phyloP scores from a whole-genome alignment of 2,329 filamentous ascomycete species.

The Pestalotiopsis fici region DNA sequence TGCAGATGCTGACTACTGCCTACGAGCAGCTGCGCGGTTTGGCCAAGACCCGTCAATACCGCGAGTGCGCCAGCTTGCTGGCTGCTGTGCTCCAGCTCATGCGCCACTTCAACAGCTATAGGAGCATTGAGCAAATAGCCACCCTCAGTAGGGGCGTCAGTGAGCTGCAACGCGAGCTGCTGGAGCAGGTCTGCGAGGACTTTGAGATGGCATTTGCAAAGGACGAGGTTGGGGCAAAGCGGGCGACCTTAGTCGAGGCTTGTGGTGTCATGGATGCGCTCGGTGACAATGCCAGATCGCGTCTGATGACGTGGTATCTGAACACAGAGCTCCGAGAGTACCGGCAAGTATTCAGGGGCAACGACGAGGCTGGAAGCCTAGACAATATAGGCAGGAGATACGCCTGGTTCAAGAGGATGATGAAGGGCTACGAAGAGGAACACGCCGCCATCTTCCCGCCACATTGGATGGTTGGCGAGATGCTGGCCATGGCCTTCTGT shows the following conservation, averaged over 20 bases:
- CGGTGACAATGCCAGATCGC: constrained; percentile 79
- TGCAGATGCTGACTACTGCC: constrained; percentile 99
- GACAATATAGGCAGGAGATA: constrained; percentile 96
- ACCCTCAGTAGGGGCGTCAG: constrained; percentile 89
- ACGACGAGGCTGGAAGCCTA: constrained; percentile 91
- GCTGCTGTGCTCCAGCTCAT: constrained; percentile 97
- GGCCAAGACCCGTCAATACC: constrained; percentile 84
- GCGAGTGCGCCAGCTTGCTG: constrained; percentile 89
- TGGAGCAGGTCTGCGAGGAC: constrained; percentile 98
- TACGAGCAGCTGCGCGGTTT: constrained; percentile 91
- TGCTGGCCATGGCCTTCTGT: constrained; percentile 88
- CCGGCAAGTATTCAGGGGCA: constrained; percentile 90
- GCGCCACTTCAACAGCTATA: constrained; percentile 97
- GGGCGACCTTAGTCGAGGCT: constrained; percentile 76
- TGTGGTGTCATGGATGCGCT: constrained; percentile 94
- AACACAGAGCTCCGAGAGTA: constrained; percentile 97
- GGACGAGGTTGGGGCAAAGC: constrained; percentile 72
- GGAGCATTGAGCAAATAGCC: constrained; percentile 97
- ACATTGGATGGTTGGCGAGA: constrained; percentile 88
- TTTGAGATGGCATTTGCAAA: constrained; percentile 96
- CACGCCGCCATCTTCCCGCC: constrained; percentile 85
- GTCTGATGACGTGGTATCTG: constrained; percentile 94
- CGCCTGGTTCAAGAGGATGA: constrained; percentile 93
- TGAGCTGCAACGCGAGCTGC: constrained; percentile 85
- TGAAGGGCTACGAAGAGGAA: constrained; percentile 94